Percentiles rank a stretch among this genome's conserved stretches.
Conservation (phyloP, 1,284 basidiomycete genomes). For the Ganoderma lingzhi region DNA sequence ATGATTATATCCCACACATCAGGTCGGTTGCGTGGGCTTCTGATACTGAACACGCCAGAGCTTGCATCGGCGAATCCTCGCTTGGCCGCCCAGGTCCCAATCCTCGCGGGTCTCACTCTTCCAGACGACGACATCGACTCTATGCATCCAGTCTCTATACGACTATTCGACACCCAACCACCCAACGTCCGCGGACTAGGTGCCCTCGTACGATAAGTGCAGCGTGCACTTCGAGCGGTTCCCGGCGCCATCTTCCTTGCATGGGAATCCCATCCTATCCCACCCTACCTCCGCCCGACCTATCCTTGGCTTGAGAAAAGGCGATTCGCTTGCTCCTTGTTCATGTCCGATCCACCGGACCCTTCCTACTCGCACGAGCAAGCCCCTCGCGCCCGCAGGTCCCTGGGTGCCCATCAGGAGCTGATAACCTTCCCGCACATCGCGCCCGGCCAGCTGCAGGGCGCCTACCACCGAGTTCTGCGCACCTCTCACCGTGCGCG, state of each 20-base stretch:
- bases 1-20: constrained; percentile 4
- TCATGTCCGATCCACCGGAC: constrained; percentile 23
- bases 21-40: constrained; percentile 12
- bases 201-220: constrained; percentile 18
- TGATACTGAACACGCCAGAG: constrained; percentile 18
- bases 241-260: constrained; percentile 4
- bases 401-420: constrained; percentile 18
- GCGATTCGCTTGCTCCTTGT: constrained; percentile 18
- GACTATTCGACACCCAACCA: neutral
- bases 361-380: constrained; percentile 16
- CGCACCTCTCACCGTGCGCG: constrained; percentile 1
- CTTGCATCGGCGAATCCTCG: constrained; percentile 20
- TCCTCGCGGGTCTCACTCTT: constrained; percentile 7
- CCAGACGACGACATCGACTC: constrained; percentile 3
- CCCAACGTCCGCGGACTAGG: neutral
- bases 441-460: constrained; percentile 8
- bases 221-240: constrained; percentile 12
- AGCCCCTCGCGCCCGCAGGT: constrained; percentile 12
- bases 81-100: constrained; percentile 8
- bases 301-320: constrained; percentile 12
- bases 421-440: constrained; percentile 25
- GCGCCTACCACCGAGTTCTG: constrained; percentile 1
- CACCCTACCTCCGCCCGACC: constrained; percentile 29
- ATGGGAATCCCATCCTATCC: constrained; percentile 23
- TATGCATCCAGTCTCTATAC: constrained; percentile 1